Evolutionary conservation across 2,329 filamentous ascomycete species (phyloP).

Genomic region (Exophiala dermatitidis): DNA sequence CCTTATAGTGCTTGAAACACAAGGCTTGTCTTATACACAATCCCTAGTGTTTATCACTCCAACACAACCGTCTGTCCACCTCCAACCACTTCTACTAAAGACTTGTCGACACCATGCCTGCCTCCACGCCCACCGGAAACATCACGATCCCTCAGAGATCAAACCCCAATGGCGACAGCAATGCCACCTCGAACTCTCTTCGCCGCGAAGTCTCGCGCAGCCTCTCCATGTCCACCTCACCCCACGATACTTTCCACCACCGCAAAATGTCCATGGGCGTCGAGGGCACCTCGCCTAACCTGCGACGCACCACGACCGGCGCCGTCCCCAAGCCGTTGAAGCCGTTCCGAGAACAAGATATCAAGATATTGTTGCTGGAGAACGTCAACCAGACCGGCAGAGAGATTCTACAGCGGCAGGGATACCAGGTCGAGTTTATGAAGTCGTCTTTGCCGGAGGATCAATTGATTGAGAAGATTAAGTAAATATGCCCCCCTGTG

Average conservation of each 20-base stretch:
- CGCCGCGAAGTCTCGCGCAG: constrained; percentile 49
- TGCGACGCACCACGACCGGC: constrained; percentile 39
- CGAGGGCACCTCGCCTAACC: constrained; percentile 37
- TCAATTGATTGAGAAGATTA: constrained; percentile 93
- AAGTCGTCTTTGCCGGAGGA: constrained; percentile 89
- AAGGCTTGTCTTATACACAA: too few relatives aligned
- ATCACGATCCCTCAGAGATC: constrained; percentile 15
- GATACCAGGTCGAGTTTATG: constrained; percentile 89
- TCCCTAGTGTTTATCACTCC: neutral
- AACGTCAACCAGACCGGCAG: constrained; percentile 90
- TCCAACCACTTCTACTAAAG: neutral
- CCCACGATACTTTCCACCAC: constrained; percentile 60
- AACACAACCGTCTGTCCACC: neutral
- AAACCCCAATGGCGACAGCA: constrained; percentile 13
- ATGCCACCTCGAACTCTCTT: neutral
- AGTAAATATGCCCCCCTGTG: constrained; percentile 42
- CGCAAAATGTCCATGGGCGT: constrained; percentile 19
- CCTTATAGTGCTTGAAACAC: too few relatives aligned
- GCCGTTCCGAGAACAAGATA: constrained; percentile 90
- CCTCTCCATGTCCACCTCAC: constrained; percentile 66
- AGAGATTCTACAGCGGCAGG: constrained; percentile 73
- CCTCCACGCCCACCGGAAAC: constrained; percentile 23
- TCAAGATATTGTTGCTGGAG: constrained; percentile 91
- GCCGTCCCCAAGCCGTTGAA: constrained; percentile 67
- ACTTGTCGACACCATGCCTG: constrained; percentile 14